These are phyloP conservation scores for Onygena corvina DNA, from an alignment of 2,329 filamentous ascomycete genomes.

Conservation along the genomic window DNA sequence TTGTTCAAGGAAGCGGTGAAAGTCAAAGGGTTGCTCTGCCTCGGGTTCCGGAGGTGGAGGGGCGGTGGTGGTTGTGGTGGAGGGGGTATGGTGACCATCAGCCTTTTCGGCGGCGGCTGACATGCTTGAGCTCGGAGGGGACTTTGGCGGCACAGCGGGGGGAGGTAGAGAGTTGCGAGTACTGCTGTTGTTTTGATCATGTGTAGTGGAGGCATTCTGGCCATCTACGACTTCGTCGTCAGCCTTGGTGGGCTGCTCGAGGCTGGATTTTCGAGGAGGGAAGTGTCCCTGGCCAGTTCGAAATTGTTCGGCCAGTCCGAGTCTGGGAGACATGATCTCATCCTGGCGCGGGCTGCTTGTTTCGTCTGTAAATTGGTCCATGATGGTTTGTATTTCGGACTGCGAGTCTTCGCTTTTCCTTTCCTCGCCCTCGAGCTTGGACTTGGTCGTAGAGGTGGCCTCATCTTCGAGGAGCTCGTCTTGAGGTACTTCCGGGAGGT, in stretches of 20 bases:
- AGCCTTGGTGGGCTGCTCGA: conserved; percentile 52
- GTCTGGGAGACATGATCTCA: conserved; percentile 81
- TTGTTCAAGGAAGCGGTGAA: conserved; percentile 92
- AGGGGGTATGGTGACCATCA: conserved; percentile 18
- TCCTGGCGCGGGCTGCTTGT: conserved; percentile 57
- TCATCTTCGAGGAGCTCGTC: conserved; percentile 17
- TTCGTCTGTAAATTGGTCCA: conserved; percentile 82
- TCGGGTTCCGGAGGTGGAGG: conserved; percentile 63
- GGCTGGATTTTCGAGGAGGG: conserved; percentile 72
- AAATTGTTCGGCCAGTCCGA: conserved; percentile 71
- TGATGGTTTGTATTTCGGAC: conserved; percentile 90
- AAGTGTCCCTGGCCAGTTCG: conserved; percentile 56
- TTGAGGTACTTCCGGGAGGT: conserved; percentile 28
- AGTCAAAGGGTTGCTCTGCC: conserved; percentile 82
- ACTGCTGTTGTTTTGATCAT: neutral
- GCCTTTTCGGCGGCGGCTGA: conserved; percentile 20
- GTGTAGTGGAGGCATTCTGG: conserved; percentile 15
- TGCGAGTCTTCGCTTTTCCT: conserved; percentile 57
- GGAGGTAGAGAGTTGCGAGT: conserved; percentile 15
- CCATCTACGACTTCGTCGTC: conserved; percentile 24
- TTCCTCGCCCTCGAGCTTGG: conserved; percentile 41
- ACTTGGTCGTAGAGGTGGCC: conserved; percentile 31
- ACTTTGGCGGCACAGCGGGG: conserved; percentile 20
- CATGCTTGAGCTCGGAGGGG: conserved; percentile 16
- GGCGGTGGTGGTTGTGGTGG: conserved; percentile 25